Conservation (phyloP, 768 basidiomycete genomes). For the Dentipellis sp. region DNA sequence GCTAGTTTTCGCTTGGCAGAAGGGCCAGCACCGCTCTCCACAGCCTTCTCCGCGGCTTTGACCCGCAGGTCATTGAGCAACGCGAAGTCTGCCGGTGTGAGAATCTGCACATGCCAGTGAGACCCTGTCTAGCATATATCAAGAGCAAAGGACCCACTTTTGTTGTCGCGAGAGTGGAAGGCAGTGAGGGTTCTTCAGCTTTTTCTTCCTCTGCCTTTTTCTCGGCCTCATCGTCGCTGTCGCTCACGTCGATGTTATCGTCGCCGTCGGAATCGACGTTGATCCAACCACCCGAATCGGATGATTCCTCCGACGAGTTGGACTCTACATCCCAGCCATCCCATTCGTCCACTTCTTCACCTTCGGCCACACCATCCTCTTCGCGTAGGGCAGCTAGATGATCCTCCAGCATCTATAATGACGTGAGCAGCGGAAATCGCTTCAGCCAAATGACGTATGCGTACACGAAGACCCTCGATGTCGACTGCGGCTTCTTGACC, state of each 20-base stretch:
- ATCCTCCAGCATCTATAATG: slow-evolving; percentile 70
- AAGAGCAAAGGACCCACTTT: slow-evolving; percentile 38
- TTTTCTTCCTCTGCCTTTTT: slow-evolving; percentile 13
- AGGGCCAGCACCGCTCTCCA: slow-evolving; percentile 60
- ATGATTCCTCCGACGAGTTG: slow-evolving; percentile 45
- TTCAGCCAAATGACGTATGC: slow-evolving; percentile 18
- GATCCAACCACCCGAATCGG: slow-evolving; percentile 68
- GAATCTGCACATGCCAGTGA: slow-evolving; percentile 49
- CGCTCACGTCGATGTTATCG: slow-evolving; percentile 66
- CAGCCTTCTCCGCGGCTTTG: slow-evolving; percentile 63
- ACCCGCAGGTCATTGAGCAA: slow-evolving; percentile 82
- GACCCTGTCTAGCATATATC: not conserved
- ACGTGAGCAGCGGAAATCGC: not conserved
- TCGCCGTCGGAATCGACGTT: slow-evolving; percentile 65
- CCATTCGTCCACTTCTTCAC: slow-evolving; percentile 57
- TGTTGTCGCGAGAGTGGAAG: slow-evolving; percentile 66
- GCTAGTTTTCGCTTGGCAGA: slow-evolving; percentile 87
- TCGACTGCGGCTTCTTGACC: slow-evolving; percentile 62
- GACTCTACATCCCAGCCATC: slow-evolving; percentile 85
- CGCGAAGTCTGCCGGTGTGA: slow-evolving; percentile 95
- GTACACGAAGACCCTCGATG: slow-evolving; percentile 83
- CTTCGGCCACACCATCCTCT: slow-evolving; percentile 42
- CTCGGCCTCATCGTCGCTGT: slow-evolving; percentile 69
- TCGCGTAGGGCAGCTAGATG: slow-evolving; percentile 67
- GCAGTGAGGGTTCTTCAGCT: not conserved